These are phyloP conservation scores for Dictyostelium firmibasis DNA, from an alignment of 78 protist species.

Conservation along the genomic window DNA sequence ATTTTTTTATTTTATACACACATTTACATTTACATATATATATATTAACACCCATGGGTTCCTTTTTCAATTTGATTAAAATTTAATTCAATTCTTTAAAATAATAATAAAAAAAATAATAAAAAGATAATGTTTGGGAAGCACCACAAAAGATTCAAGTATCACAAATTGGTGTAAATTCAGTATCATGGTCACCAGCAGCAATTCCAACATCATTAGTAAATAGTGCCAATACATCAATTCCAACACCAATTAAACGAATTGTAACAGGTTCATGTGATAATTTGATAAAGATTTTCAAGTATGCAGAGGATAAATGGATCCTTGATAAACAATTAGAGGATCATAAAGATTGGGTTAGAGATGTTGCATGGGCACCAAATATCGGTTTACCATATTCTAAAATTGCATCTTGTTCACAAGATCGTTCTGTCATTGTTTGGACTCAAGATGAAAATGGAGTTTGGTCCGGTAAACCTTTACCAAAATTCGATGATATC, in stretches of 20 bases:
- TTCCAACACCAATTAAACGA: slow-evolving; percentile 72
- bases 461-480: slow-evolving; percentile 70
- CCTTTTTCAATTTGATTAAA: too few species aligned
- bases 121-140: slow-evolving; percentile 61
- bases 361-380: slow-evolving; percentile 99
- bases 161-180: slow-evolving; percentile 88
- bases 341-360: slow-evolving; percentile 98
- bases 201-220: slow-evolving; percentile 50
- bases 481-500: slow-evolving; percentile 72
- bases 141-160: slow-evolving; percentile 81
- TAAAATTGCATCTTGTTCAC: slow-evolving; percentile 93
- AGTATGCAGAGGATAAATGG: slow-evolving; percentile 72
- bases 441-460: slow-evolving; percentile 84
- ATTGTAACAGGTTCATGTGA: slow-evolving; percentile 97
- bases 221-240: not conserved
- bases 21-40: too few species aligned
- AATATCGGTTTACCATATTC: slow-evolving; percentile 68
- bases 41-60: not conserved
- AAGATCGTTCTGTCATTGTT: slow-evolving; percentile 89
- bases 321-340: slow-evolving; percentile 30
- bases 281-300: slow-evolving; percentile 92
- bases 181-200: slow-evolving; percentile 95
- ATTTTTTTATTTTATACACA: not conserved
- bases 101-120: not conserved
- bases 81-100: not conserved